Evolutionary conservation across 1,139 yeast species (phyloP).

Genomic region (Candida smagusa): DNA sequence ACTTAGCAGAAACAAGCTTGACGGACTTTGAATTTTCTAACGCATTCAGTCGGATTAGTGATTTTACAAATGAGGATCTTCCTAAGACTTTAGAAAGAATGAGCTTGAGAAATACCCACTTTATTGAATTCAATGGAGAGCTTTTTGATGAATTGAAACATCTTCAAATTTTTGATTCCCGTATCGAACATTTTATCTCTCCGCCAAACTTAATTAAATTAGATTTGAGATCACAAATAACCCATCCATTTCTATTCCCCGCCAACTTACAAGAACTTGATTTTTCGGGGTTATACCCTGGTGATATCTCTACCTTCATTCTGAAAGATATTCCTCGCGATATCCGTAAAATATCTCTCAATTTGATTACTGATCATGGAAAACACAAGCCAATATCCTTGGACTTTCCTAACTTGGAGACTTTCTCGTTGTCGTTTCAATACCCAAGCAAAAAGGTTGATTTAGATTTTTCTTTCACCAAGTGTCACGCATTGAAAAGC

Average conservation of each 20-base stretch:
- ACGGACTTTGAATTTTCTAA: background rate
- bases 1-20: background rate
- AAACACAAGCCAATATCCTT: too few relatives aligned
- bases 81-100: background rate
- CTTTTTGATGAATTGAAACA: background rate
- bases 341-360: background rate
- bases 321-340: background rate
- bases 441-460: too few relatives aligned
- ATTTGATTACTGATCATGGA: background rate
- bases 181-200: background rate
- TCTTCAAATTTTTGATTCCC: background rate
- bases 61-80: background rate
- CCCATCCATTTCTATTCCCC: background rate
- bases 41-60: background rate
- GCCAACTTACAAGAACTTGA: background rate
- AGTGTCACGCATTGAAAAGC: background rate
- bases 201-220: background rate
- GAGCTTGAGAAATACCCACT: background rate
- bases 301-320: background rate
- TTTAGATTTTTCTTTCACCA: background rate
- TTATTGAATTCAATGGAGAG: background rate
- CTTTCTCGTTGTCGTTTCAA: too few relatives aligned
- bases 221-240: background rate
- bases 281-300: background rate
- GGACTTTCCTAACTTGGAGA: too few relatives aligned